Evolutionary conservation across 192 early-diverging fungal genomes (phyloP).

Genomic region (Oehlia diaphana): DNA sequence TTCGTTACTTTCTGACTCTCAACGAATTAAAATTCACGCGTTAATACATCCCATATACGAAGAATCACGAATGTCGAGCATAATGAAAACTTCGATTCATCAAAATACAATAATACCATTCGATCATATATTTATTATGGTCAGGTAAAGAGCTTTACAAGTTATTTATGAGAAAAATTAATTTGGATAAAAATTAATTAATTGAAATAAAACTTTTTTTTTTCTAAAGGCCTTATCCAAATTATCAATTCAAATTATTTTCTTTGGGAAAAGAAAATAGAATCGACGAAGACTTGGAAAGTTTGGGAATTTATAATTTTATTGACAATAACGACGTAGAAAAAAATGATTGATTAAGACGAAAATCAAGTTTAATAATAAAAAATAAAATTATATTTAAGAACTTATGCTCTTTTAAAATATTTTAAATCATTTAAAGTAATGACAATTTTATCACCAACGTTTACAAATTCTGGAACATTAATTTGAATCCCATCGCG

Average conservation of each 20-base stretch:
- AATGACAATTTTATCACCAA: constrained; percentile 73
- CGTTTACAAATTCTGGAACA: constrained; percentile 83
- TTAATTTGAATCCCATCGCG: constrained; percentile 64
- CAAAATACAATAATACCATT: background rate
- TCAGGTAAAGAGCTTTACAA: background rate
- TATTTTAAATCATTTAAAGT: constrained; percentile 68
- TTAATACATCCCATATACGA: background rate
- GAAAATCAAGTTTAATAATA: background rate
- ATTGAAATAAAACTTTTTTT: background rate
- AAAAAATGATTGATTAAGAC: background rate
- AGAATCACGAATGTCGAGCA: background rate
- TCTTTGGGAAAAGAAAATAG: background rate
- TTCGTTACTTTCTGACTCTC: constrained; percentile 8
- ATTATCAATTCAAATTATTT: background rate
- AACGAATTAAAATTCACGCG: background rate
- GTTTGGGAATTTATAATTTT: background rate
- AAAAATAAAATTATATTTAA: too few relatives aligned
- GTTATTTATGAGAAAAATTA: too few relatives aligned
- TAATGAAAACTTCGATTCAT: background rate
- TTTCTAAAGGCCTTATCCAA: background rate
- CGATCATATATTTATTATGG: background rate
- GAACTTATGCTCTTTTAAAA: constrained; percentile 52
- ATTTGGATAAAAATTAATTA: background rate
- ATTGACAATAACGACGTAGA: background rate
- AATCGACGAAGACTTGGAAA: background rate